A percentile compares a stretch with the other conserved stretches of the same genome.
phyloP scores from a whole-genome alignment of 208 protist genomes.

The Crithidia acanthocephali region DNA sequence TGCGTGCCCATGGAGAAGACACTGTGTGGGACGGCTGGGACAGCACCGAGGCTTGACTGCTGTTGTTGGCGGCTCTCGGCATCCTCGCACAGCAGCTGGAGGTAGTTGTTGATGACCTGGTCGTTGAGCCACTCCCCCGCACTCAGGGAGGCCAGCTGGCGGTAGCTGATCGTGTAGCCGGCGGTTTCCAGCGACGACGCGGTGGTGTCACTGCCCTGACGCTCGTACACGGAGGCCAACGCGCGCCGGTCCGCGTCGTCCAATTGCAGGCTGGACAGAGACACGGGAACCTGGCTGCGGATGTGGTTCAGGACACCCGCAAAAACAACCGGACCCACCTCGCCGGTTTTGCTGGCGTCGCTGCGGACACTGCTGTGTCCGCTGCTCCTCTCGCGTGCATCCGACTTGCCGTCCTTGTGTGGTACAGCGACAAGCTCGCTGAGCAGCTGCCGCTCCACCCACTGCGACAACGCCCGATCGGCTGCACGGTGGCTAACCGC shows the following conservation, averaged over 20 bases:
- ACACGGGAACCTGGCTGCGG: slow-evolving; percentile 31
- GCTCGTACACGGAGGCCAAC: slow-evolving; percentile 26
- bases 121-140: slow-evolving; percentile 76
- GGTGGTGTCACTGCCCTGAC: slow-evolving; percentile 28
- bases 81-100: slow-evolving; percentile 63
- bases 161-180: slow-evolving; percentile 58
- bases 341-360: neutral
- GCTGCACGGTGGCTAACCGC: slow-evolving; percentile 18
- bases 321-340: neutral
- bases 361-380: neutral
- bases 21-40: slow-evolving; percentile 14
- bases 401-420: neutral
- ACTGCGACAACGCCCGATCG: slow-evolving; percentile 47
- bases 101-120: slow-evolving; percentile 86
- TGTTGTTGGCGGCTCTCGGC: neutral
- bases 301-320: slow-evolving; percentile 57
- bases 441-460: slow-evolving; percentile 37
- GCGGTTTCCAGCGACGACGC: slow-evolving; percentile 38
- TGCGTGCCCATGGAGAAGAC: slow-evolving; percentile 70
- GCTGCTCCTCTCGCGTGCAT: too few species aligned
- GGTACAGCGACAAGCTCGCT: neutral
- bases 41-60: neutral
- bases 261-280: slow-evolving; percentile 31
- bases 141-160: slow-evolving; percentile 59
- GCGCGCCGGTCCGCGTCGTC: slow-evolving; percentile 46